These are phyloP conservation scores for Sclerotinia minor DNA, from an alignment of 2,329 filamentous ascomycete genomes.

Conservation along the genomic window DNA sequence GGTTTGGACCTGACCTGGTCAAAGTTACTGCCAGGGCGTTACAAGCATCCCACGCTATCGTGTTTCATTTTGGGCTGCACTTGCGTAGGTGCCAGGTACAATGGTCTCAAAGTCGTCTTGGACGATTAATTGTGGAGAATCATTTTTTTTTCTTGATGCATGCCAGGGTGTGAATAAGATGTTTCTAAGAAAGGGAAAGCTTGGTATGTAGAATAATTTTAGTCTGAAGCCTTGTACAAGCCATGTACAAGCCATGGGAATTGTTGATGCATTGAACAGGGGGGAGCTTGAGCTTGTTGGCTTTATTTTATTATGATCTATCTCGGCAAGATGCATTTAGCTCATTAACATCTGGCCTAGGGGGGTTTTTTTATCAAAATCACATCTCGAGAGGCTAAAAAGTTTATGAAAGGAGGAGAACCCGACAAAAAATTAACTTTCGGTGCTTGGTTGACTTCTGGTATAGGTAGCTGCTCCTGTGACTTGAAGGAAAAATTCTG, in stretches of 20 bases:
- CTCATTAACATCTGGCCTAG: neutral
- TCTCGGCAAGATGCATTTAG: constrained; percentile 12
- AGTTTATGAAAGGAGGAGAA: constrained; percentile 10
- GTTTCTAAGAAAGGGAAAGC: constrained; percentile 6
- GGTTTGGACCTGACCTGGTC: constrained; percentile 22
- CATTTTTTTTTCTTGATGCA: neutral
- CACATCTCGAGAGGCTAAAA: neutral
- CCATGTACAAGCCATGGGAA: neutral
- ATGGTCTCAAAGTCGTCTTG: constrained; percentile 22
- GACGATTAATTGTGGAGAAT: constrained; percentile 22
- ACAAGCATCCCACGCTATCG: constrained; percentile 41
- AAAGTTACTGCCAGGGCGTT: constrained; percentile 27
- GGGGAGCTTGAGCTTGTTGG: constrained; percentile 16
- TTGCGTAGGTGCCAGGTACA: constrained; percentile 23
- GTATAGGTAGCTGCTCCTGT: neutral
- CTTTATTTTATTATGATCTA: neutral
- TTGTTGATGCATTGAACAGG: constrained; percentile 8
- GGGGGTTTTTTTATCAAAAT: neutral
- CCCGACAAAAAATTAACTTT: neutral
- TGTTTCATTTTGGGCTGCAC: constrained; percentile 39
- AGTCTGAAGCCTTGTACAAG: constrained; percentile 15
- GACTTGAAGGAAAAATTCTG: neutral
- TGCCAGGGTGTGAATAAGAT: constrained; percentile 8
- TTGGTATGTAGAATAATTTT: constrained; percentile 17
- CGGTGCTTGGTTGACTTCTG: neutral